phyloP scores from a whole-genome alignment of 2,329 filamentous ascomycete genomes.

The Penicillium sp. region DNA sequence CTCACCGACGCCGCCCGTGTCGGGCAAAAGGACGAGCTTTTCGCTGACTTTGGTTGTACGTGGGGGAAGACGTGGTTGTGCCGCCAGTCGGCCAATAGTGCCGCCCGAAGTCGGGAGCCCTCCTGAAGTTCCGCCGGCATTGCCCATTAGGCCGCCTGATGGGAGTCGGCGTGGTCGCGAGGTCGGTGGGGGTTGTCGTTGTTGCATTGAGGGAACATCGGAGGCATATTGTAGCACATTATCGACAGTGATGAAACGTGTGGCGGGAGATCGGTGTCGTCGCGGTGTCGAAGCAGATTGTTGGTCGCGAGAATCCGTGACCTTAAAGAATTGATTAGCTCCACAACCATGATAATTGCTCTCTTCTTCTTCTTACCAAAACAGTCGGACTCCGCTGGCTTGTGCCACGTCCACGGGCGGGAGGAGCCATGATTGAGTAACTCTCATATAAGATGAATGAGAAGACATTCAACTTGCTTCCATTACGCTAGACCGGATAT shows the following conservation, averaged over 20 bases:
- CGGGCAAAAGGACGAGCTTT: constrained; percentile 92
- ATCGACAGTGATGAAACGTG: constrained; percentile 84
- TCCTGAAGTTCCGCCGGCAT: constrained; percentile 35
- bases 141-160: constrained; percentile 31
- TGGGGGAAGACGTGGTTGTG: constrained; percentile 67
- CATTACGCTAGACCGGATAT: neutral
- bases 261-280: constrained; percentile 46
- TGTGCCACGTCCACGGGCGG: constrained; percentile 30
- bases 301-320: constrained; percentile 48
- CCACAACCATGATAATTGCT: no score
- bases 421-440: constrained; percentile 24
- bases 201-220: constrained; percentile 92
- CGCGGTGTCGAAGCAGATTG: constrained; percentile 28
- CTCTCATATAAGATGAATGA: neutral
- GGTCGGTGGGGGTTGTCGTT: constrained; percentile 63
- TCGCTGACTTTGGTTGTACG: constrained; percentile 93
- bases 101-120: constrained; percentile 52
- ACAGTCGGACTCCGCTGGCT: constrained; percentile 48
- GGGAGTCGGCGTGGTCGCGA: constrained; percentile 34
- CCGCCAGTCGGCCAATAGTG: constrained; percentile 57
- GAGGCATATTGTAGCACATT: constrained; percentile 92
- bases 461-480: neutral
- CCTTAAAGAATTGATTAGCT: constrained; percentile 27
- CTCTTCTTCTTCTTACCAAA: constrained; percentile 24
- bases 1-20: constrained; percentile 54